Conservation (phyloP, 2,329 filamentous ascomycete species). For the Hypoxylon sp. region DNA sequence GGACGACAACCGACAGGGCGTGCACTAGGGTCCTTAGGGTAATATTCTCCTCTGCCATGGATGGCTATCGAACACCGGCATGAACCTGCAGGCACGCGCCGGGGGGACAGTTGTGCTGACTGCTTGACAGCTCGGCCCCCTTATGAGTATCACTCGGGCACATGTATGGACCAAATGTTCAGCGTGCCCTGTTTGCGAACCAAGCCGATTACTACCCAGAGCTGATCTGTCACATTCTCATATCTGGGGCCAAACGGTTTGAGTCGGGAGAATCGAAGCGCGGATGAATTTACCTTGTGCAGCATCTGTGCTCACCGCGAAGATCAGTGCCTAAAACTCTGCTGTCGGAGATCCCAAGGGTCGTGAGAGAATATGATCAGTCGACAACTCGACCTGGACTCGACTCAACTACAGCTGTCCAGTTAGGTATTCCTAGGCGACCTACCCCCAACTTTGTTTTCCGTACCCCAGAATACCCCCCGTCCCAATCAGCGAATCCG, state of each 20-base stretch:
- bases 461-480: constrained; percentile 18
- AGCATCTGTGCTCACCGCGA: background rate
- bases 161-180: background rate
- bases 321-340: background rate
- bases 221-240: constrained; percentile 13
- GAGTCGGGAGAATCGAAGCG: constrained; percentile 17
- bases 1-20: background rate
- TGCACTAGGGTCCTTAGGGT: background rate
- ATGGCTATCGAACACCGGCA: constrained; percentile 15
- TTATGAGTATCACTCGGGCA: background rate
- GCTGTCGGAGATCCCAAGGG: background rate
- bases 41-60: background rate
- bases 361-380: background rate
- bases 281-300: background rate
- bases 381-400: background rate
- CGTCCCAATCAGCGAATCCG: constrained; percentile 14
- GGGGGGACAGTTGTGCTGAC: constrained; percentile 27
- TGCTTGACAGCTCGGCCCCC: too few relatives aligned
- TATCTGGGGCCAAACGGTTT: constrained; percentile 10
- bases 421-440: constrained; percentile 33
- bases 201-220: background rate
- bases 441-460: constrained; percentile 8
- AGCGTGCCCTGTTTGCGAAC: background rate
- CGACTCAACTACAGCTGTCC: background rate
- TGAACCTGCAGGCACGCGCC: constrained; percentile 30